Conservation (phyloP, 225 moss, liverwort and hornwort species). For the Lunularia cruciata region DNA sequence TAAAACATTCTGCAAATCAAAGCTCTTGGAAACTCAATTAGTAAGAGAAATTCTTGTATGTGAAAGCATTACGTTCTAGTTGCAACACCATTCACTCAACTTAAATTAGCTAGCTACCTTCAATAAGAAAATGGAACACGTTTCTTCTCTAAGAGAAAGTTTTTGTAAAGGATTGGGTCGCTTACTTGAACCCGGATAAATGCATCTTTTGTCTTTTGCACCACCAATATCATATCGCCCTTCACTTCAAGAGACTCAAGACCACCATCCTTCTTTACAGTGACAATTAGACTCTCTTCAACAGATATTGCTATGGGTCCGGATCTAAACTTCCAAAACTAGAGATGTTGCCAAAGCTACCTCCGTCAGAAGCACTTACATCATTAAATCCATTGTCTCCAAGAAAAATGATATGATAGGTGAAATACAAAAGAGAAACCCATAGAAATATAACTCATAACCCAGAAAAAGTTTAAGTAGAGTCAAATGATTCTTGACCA, state of each 20-base stretch:
- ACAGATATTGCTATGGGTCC: conserved; percentile 76
- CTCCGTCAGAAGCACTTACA: conserved; percentile 52
- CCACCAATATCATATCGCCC: conserved; percentile 81
- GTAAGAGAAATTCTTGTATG: too few relatives aligned
- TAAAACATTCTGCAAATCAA: conserved; percentile 90
- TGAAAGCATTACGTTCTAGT: background rate
- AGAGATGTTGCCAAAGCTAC: conserved; percentile 57
- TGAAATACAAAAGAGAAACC: too few relatives aligned
- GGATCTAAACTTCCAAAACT: conserved; percentile 63
- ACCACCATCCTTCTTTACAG: conserved; percentile 91
- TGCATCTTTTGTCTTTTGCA: conserved; percentile 91
- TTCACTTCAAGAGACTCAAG: conserved; percentile 93
- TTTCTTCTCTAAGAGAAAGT: background rate
- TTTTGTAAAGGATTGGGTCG: background rate
- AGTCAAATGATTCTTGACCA: too few relatives aligned
- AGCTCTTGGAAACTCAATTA: conserved; percentile 58
- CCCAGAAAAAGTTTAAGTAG: too few relatives aligned
- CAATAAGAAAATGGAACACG: background rate
- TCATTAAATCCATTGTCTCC: conserved; percentile 72
- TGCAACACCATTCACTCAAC: background rate
- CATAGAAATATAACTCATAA: too few relatives aligned
- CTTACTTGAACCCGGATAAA: conserved; percentile 75
- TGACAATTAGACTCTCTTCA: conserved; percentile 84
- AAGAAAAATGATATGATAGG: too few relatives aligned
- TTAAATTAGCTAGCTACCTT: too few relatives aligned